Base-by-base conservation (phyloP, 1,139 yeast species). In the Candida sp. region DNA sequence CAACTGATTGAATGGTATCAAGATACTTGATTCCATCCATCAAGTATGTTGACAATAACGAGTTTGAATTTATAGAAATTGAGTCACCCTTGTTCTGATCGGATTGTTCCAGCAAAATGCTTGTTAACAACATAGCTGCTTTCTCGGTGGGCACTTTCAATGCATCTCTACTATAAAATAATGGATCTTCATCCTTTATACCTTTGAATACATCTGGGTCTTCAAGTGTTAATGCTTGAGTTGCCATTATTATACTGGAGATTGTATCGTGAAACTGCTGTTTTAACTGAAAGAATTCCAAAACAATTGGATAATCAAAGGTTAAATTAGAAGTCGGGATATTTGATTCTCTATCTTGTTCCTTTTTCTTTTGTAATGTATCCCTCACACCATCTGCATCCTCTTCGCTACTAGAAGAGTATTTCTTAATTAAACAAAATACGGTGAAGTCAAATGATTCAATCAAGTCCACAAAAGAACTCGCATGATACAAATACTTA, bases 131-230 rank as follows among this genome's bases (percentile, higher is more conserved):
- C 35, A 67, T 62, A 0, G 86, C 77, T 2, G 79, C 73, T 49
- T 75, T 77, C 47, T 81, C 87, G 2, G 74, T 69, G 12, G 77
- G 73, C 22, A 65, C 56, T 45, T 66, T 64, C 48, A 67, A 61
- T 3, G 66, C 56, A 4, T 71, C 72, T 19, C 73, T 64, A 44
- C 69, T 66, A 45, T 75, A 75, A 41, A 71, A 60, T 45, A 73
- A 55, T 19, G 76, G 68, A 36, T 77, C 79, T 35, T 82, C 86
- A 34, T 82, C 83, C 49, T 72, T 73, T 63, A 84, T 70, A 0
- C 87, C 78, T 43, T 74, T 71, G 61, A 86, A 86, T 2, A 82
- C 84, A 46, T 84, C 88, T 1, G 91, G 88, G 54, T 87, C 95
- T 33, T 76, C 79, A 12, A 86, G 68, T 0, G 95, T 84, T 19